Conservation (phyloP, 2,329 filamentous ascomycete genomes). For the Cercospora sesami region DNA sequence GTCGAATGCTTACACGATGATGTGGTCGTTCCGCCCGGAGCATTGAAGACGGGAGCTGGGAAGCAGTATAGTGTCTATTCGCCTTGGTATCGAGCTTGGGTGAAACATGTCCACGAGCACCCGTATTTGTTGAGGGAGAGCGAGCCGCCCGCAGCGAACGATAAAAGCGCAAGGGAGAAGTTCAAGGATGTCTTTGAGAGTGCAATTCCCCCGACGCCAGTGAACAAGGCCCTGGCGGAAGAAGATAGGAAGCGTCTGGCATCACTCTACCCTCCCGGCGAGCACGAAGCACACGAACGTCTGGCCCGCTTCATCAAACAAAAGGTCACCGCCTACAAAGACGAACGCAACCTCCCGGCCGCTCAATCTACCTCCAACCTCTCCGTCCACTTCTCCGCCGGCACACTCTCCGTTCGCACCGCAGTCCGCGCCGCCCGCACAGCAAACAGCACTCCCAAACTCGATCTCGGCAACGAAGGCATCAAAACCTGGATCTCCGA, state of each 20-base stretch:
- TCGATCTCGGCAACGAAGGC: conserved; percentile 66
- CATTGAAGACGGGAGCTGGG: conserved; percentile 64
- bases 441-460: conserved; percentile 60
- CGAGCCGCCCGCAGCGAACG: conserved; percentile 60
- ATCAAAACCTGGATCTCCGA: conserved; percentile 77
- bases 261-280: conserved; percentile 71
- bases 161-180: conserved; percentile 47
- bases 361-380: conserved; percentile 65
- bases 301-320: conserved; percentile 68
- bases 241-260: conserved; percentile 61
- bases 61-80: conserved; percentile 82
- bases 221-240: conserved; percentile 60
- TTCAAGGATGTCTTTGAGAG: conserved; percentile 61
- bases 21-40: conserved; percentile 75
- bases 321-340: conserved; percentile 62
- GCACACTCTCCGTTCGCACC: conserved; percentile 67
- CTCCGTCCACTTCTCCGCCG: conserved; percentile 69
- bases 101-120: conserved; percentile 69
- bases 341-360: conserved; percentile 65
- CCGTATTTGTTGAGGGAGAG: conserved; percentile 64
- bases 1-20: conserved; percentile 78
- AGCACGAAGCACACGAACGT: conserved; percentile 66
- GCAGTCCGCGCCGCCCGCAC: conserved; percentile 64
- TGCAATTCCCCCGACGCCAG: conserved; percentile 61
- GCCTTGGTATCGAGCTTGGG: conserved; percentile 79